A percentile compares a stretch with the other conserved stretches of the same genome.
Conservation (phyloP, 106 monocot genomes). For the Dendrobium officinale region DNA sequence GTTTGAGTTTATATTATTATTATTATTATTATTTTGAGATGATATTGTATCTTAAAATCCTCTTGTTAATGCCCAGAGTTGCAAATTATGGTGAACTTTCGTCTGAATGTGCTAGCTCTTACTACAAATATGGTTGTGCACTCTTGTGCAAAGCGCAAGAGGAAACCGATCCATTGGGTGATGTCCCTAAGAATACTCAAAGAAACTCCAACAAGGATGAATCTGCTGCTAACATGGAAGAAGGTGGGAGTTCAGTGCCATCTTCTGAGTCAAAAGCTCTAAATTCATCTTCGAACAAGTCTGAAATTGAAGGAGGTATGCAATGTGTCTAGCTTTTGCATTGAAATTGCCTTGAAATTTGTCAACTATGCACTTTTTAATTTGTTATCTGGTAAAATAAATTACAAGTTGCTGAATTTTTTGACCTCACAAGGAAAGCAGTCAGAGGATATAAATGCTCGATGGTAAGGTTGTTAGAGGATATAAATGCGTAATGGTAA, state of each 20-base stretch:
- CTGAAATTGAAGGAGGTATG: background rate
- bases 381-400: background rate
- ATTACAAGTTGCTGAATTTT: background rate
- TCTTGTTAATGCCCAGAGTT: slow-evolving; percentile 29
- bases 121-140: slow-evolving; percentile 91
- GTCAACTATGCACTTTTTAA: background rate
- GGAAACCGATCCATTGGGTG: slow-evolving; percentile 74
- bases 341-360: background rate
- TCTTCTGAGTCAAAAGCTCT: background rate
- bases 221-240: slow-evolving; percentile 14
- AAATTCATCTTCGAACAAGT: background rate
- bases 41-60: background rate
- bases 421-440: background rate
- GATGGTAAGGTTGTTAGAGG: background rate
- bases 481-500: background rate
- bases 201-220: slow-evolving; percentile 17
- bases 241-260: slow-evolving; percentile 14
- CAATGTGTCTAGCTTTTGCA: background rate
- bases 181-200: slow-evolving; percentile 42
- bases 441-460: background rate
- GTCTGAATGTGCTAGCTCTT: slow-evolving; percentile 64
- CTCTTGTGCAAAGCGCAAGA: slow-evolving; percentile 88
- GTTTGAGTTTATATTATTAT: background rate
- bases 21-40: background rate
- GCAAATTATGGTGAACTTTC: slow-evolving; percentile 83